These are phyloP conservation scores for Craspedostauros australis DNA, from an alignment of 108 stramenopile species.

Conservation along the genomic window DNA sequence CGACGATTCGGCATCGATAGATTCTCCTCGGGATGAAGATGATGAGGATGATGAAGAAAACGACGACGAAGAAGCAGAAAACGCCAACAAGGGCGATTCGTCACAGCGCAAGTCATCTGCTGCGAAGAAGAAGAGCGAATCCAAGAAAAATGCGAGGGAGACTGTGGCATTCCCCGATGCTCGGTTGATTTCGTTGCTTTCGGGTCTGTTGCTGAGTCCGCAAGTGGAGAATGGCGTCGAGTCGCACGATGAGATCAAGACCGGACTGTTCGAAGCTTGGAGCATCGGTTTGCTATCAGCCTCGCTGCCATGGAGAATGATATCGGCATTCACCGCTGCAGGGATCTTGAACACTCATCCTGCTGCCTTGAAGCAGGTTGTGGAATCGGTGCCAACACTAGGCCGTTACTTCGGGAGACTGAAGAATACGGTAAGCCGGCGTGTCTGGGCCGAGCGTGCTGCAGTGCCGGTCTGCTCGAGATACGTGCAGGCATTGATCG, in stretches of 20 bases:
- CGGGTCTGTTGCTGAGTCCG: constrained; percentile 56
- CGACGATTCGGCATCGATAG: constrained; percentile 32
- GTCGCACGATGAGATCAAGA: constrained; percentile 20
- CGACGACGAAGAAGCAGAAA: constrained; percentile 17
- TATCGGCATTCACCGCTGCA: constrained; percentile 61
- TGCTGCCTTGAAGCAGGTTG: constrained; percentile 26
- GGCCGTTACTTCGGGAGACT: constrained; percentile 53
- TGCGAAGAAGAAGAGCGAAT: background rate
- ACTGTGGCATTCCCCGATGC: constrained; percentile 53
- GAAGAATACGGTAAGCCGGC: constrained; percentile 45
- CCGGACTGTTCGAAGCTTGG: constrained; percentile 69
- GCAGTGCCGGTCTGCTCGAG: constrained; percentile 75
- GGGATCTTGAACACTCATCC: constrained; percentile 64
- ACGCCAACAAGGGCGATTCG: background rate
- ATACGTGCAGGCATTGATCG: constrained; percentile 75
- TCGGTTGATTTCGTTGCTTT: constrained; percentile 59
- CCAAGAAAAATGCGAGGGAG: constrained; percentile 3
- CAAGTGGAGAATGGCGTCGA: constrained; percentile 29
- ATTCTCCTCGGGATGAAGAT: too few species aligned
- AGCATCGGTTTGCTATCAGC: constrained; percentile 73
- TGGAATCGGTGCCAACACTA: constrained; percentile 36
- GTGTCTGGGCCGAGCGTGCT: constrained; percentile 83
- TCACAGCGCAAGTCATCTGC: background rate
- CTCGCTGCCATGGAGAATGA: constrained; percentile 79
- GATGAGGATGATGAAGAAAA: too few species aligned